Percentiles rank a stretch among this genome's conserved stretches.
These are phyloP conservation scores for Malassezia globosa DNA, from an alignment of 1,284 basidiomycete genomes.

Conservation along the genomic window DNA sequence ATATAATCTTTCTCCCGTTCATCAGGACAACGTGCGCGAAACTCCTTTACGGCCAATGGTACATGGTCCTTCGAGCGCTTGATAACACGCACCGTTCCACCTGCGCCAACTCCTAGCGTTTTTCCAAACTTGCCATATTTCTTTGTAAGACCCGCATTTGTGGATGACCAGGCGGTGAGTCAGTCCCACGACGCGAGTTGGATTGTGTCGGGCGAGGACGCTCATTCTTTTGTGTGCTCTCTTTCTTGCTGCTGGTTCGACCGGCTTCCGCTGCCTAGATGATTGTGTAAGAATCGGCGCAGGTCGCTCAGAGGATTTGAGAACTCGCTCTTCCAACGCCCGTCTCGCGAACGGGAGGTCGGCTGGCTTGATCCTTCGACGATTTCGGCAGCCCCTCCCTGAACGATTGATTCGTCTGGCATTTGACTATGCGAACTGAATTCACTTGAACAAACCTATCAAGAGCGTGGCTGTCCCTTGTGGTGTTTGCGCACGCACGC, in stretches of 20 bases:
- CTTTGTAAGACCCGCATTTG: conserved; percentile 79
- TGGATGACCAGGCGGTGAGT: conserved; percentile 48
- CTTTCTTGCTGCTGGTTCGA: not conserved
- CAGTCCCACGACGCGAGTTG: conserved; percentile 36
- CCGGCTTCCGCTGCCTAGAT: not conserved
- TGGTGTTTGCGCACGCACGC: no score
- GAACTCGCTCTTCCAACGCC: conserved; percentile 2
- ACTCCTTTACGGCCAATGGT: conserved; percentile 95
- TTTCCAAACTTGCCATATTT: conserved; percentile 99
- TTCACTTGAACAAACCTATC: no score
- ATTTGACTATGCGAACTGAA: no score
- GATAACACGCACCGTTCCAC: conserved; percentile 92
- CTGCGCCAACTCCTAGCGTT: conserved; percentile 85
- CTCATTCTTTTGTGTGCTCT: not conserved
- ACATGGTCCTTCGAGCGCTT: conserved; percentile 57
- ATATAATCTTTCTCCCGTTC: conserved; percentile 94
- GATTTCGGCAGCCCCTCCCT: no score
- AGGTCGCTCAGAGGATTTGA: conserved; percentile 10
- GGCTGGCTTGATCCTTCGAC: not conserved
- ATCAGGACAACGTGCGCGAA: conserved; percentile 71
- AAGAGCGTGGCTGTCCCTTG: no score
- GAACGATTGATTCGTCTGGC: not conserved
- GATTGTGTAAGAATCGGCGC: conserved; percentile 12
- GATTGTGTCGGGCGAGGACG: not conserved
- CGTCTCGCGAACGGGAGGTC: not conserved